Percentiles rank a stretch among this genome's conserved stretches.
phyloP scores from a whole-genome alignment of 2,329 filamentous ascomycete species.

The Colletotrichum eremochloae region DNA sequence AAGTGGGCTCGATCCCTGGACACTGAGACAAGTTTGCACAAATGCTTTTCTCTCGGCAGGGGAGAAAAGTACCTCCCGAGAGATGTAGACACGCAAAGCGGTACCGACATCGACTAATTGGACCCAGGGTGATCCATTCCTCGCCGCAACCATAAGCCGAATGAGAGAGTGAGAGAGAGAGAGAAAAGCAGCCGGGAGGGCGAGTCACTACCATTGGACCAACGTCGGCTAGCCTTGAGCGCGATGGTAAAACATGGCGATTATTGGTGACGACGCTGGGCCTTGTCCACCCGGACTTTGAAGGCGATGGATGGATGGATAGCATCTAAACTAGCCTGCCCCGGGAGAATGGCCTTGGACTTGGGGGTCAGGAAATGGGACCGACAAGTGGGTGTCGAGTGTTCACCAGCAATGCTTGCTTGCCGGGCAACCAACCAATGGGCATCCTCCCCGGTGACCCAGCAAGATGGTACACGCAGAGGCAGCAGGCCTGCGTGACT shows the following conservation, averaged over 20 bases:
- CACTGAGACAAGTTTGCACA: constrained; percentile 33
- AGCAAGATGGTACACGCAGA: constrained; percentile 20
- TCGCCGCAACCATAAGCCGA: constrained; percentile 34
- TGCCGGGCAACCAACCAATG: constrained; percentile 24
- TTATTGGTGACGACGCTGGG: constrained; percentile 25
- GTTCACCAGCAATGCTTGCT: constrained; percentile 22
- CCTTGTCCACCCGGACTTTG: constrained; percentile 20
- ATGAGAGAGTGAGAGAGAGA: not conserved
- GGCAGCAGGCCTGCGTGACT: constrained; percentile 20
- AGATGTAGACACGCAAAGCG: constrained; percentile 3
- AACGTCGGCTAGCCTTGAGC: constrained; percentile 28
- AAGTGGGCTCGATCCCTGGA: constrained; percentile 29
- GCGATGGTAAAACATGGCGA: constrained; percentile 39
- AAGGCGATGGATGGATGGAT: not conserved
- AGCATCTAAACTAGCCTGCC: constrained; percentile 31
- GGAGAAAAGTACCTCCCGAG: constrained; percentile 22
- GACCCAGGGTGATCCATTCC: constrained; percentile 36
- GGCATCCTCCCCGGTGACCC: constrained; percentile 38
- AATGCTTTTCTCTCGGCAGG: constrained; percentile 21
- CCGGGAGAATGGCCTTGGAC: constrained; percentile 4
- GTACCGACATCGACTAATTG: constrained; percentile 20
- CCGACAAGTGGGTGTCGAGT: constrained; percentile 23
- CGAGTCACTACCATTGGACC: constrained; percentile 29
- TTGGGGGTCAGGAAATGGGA: constrained; percentile 1
- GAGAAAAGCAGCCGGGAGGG: constrained; percentile 24